Percentiles rank a stretch among this genome's conserved stretches.
Conservation (phyloP, 495 filamentous ascomycete species). For the Hypoxylon lenormandii region DNA sequence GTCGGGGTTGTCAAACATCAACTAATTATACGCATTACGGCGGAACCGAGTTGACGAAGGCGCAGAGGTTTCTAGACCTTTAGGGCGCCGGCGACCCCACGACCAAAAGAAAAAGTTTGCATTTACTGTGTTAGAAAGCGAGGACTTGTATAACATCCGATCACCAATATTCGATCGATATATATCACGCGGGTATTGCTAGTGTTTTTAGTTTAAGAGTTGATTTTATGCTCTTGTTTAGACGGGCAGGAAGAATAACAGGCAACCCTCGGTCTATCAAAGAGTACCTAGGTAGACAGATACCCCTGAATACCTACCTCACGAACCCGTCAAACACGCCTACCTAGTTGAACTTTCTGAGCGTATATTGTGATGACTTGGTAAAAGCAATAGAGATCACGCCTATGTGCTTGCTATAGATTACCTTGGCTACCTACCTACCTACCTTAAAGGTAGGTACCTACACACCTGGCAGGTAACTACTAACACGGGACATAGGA, state of each 20-base stretch:
- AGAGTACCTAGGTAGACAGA: background rate
- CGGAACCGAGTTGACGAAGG: constrained; percentile 5
- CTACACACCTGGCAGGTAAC: too few relatives aligned
- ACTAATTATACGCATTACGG: constrained; percentile 23
- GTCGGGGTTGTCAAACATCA: constrained; percentile 17
- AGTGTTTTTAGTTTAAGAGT: background rate
- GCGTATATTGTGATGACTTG: too few relatives aligned
- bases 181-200: background rate
- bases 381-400: too few relatives aligned
- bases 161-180: background rate
- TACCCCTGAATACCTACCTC: background rate
- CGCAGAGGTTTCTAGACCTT: background rate
- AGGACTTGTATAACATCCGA: background rate
- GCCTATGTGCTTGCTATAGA: too few relatives aligned
- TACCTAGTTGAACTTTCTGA: background rate
- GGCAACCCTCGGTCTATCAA: background rate
- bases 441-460: too few relatives aligned
- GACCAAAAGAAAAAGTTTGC: background rate
- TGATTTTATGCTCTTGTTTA: background rate
- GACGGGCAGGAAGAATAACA: background rate
- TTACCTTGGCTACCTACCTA: too few relatives aligned
- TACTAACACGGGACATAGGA: too few relatives aligned
- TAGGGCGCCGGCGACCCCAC: background rate
- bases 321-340: background rate
- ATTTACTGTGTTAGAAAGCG: background rate